Evolutionary conservation across 768 basidiomycete genomes (phyloP).

Genomic region (Mycena galopus): DNA sequence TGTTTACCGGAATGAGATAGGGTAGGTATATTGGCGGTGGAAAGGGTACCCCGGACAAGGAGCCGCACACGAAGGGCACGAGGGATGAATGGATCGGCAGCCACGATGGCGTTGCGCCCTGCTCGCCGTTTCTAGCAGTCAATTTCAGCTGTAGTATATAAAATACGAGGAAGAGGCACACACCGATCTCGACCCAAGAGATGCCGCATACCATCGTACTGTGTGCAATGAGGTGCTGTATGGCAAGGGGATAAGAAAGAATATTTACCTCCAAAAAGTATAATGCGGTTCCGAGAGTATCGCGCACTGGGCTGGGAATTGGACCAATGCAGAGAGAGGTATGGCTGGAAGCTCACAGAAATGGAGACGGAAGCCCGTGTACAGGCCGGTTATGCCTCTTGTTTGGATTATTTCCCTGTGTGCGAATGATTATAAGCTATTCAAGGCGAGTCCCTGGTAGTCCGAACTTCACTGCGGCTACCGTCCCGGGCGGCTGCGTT

Average conservation of each 20-base stretch:
- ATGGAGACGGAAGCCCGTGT: slow-evolving; percentile 90
- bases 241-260: neutral
- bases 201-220: slow-evolving; percentile 91
- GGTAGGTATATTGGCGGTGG: slow-evolving; percentile 50
- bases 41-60: slow-evolving; percentile 80
- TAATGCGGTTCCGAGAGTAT: slow-evolving; percentile 89
- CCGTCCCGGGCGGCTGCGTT: slow-evolving; percentile 74
- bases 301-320: slow-evolving; percentile 70
- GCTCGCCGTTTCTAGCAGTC: slow-evolving; percentile 65
- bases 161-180: neutral
- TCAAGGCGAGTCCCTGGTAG: neutral
- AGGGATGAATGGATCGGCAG: slow-evolving; percentile 83
- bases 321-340: neutral
- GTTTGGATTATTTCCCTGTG: slow-evolving; percentile 78
- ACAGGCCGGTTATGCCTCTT: slow-evolving; percentile 76
- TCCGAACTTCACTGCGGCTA: slow-evolving; percentile 68
- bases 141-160: neutral
- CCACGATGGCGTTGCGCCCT: slow-evolving; percentile 87
- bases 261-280: slow-evolving; percentile 81
- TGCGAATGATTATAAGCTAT: neutral
- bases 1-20: slow-evolving; percentile 39
- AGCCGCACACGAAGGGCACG: slow-evolving; percentile 93
- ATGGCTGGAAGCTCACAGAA: slow-evolving; percentile 63
- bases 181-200: slow-evolving; percentile 80
- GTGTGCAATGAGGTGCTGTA: neutral